A percentile compares a stretch with the other conserved stretches of the same genome.
These are phyloP conservation scores for Epichloe bromicola DNA, from an alignment of 2,329 filamentous ascomycete species.

Conservation along the genomic window DNA sequence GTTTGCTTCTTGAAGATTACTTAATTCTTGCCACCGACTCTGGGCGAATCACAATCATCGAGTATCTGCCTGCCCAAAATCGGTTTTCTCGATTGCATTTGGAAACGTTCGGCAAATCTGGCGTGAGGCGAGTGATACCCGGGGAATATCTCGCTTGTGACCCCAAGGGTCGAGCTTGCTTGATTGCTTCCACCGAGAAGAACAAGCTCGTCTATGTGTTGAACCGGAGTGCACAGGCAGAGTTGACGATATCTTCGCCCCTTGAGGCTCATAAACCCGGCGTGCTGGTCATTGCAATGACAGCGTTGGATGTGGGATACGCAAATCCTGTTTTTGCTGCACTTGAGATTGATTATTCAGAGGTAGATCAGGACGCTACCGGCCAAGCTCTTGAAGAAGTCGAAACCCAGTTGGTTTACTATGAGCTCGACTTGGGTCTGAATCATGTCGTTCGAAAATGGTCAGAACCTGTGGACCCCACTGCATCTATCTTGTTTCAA, in stretches of 20 bases:
- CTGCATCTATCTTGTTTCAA: slow-evolving; percentile 82
- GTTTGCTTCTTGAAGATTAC: slow-evolving; percentile 53
- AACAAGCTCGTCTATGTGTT: slow-evolving; percentile 99
- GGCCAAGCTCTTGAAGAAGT: slow-evolving; percentile 69
- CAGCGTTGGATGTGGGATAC: slow-evolving; percentile 87
- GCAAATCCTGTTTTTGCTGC: slow-evolving; percentile 94
- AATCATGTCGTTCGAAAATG: slow-evolving; percentile 97
- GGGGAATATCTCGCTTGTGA: slow-evolving; percentile 97
- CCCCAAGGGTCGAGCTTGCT: slow-evolving; percentile 86
- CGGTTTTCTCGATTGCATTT: slow-evolving; percentile 81
- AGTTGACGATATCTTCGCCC: slow-evolving; percentile 92
- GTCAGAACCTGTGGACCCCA: slow-evolving; percentile 86
- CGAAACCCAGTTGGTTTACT: slow-evolving; percentile 90
- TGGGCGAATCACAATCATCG: slow-evolving; percentile 83
- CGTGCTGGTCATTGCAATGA: slow-evolving; percentile 77
- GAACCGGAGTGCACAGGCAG: slow-evolving; percentile 86
- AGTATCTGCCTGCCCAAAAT: slow-evolving; percentile 79
- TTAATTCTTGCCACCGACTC: slow-evolving; percentile 94
- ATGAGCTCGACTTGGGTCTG: slow-evolving; percentile 89
- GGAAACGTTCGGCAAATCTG: slow-evolving; percentile 97
- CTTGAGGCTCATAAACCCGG: slow-evolving; percentile 91
- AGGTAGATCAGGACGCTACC: slow-evolving; percentile 80
- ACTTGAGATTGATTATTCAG: slow-evolving; percentile 84
- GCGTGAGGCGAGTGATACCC: slow-evolving; percentile 81
- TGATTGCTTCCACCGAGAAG: slow-evolving; percentile 92